These are phyloP conservation scores for Corrigiola litoralis DNA, from an alignment of 179 eudicot genomes.

Conservation along the genomic window DNA sequence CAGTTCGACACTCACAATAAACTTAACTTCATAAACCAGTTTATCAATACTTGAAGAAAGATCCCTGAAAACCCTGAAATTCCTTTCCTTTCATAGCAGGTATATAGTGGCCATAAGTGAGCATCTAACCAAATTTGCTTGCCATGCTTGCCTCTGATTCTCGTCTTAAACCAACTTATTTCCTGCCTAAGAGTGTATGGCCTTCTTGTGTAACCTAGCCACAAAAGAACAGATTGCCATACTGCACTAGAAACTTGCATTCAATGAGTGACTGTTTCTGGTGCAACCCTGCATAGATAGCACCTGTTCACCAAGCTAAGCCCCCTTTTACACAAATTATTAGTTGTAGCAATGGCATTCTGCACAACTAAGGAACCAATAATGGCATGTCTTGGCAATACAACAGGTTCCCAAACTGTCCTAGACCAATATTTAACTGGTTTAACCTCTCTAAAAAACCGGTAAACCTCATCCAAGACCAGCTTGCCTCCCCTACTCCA, in stretches of 20 bases:
- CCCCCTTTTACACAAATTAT: background rate
- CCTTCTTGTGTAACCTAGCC: background rate
- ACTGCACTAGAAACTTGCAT: background rate
- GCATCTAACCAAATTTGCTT: background rate
- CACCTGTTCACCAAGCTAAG: background rate
- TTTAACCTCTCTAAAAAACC: too few relatives aligned
- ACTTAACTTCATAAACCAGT: too few relatives aligned
- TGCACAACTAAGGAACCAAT: background rate
- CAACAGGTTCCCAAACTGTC: background rate
- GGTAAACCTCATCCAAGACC: too few relatives aligned
- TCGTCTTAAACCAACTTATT: background rate
- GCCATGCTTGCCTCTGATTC: background rate
- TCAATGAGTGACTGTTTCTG: background rate
- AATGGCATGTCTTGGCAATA: background rate
- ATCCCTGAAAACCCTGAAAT: too few relatives aligned
- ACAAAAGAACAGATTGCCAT: background rate
- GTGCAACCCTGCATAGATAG: background rate
- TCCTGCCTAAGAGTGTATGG: background rate
- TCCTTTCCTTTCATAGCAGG: background rate
- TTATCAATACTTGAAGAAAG: too few relatives aligned
- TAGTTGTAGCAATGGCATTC: background rate
- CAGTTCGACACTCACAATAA: too few relatives aligned
- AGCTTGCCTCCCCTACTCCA: too few relatives aligned
- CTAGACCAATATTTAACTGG: too few relatives aligned
- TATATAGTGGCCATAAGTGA: background rate